These are phyloP conservation scores for Sporisorium graminicola DNA, from an alignment of 1,284 basidiomycete species.

Conservation along the genomic window DNA sequence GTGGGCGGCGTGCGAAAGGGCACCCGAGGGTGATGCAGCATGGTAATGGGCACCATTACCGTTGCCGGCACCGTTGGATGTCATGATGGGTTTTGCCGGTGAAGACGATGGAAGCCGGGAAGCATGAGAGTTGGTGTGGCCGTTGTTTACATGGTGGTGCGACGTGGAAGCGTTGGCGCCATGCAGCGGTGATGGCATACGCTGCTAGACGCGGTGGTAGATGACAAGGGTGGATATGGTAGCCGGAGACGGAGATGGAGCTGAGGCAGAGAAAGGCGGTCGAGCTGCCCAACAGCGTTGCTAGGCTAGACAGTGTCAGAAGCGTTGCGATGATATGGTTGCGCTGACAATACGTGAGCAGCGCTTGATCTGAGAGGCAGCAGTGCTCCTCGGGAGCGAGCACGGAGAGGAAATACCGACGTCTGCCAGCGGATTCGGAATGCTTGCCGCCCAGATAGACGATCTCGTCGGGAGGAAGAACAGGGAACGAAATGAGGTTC, in stretches of 20 bases:
- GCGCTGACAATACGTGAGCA: background rate
- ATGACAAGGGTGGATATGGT: background rate
- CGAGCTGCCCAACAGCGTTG: background rate
- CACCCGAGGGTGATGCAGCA: background rate
- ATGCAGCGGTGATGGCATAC: conserved; percentile 43
- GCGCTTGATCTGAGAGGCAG: background rate
- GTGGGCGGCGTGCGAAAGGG: conserved; percentile 1
- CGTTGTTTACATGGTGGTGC: conserved; percentile 38
- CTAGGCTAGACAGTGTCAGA: background rate
- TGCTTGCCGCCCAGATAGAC: background rate
- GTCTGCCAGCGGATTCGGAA: background rate
- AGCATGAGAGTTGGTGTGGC: conserved; percentile 6
- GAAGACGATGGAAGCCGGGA: conserved; percentile 3
- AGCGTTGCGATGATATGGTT: background rate
- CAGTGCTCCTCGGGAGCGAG: no score
- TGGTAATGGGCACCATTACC: conserved; percentile 17
- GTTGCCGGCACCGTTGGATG: conserved; percentile 27
- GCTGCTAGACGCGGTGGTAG: conserved; percentile 1
- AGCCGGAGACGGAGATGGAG: background rate
- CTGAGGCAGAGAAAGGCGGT: background rate
- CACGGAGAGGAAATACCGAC: background rate
- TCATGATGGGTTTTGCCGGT: conserved; percentile 15
- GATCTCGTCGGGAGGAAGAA: conserved; percentile 1
- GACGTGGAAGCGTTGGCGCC: conserved; percentile 17
- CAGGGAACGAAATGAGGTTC: conserved; percentile 1